Conservation (phyloP, 805 yeast species). For the Spathaspora passalidarum region DNA sequence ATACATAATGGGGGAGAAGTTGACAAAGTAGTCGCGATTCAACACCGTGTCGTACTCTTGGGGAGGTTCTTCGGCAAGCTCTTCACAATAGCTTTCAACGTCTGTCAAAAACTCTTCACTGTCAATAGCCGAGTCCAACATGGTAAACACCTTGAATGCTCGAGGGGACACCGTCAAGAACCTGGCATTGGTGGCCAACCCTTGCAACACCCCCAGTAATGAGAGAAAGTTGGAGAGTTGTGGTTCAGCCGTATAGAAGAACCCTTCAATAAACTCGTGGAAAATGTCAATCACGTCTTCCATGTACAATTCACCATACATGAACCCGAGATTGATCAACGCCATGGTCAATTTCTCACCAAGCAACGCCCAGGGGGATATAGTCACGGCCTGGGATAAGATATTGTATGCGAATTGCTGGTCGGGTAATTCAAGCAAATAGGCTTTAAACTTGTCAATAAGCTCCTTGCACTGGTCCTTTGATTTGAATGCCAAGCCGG, state of each 20-base stretch:
- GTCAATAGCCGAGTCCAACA: conserved; percentile 35
- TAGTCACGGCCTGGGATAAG: conserved; percentile 22
- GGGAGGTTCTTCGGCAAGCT: conserved; percentile 9
- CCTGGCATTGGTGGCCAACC: conserved; percentile 24
- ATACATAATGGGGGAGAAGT: conserved; percentile 35
- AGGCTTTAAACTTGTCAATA: conserved; percentile 42
- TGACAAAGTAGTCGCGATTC: conserved; percentile 24
- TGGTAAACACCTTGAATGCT: conserved; percentile 28
- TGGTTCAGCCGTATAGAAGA: conserved; percentile 19
- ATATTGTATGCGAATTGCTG: conserved; percentile 42
- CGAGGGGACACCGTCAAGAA: conserved; percentile 21
- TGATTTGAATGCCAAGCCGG: conserved; percentile 7
- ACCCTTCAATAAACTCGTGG: conserved; percentile 21
- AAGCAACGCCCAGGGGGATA: conserved; percentile 35
- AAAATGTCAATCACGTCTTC: conserved; percentile 26
- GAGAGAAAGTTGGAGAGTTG: conserved; percentile 33
- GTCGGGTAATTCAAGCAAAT: conserved; percentile 44
- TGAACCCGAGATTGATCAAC: conserved; percentile 26
- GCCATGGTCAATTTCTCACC: conserved; percentile 34
- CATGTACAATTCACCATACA: conserved; percentile 17
- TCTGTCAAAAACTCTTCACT: conserved; percentile 36
- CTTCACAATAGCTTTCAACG: conserved; percentile 29
- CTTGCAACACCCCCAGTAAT: conserved; percentile 32
- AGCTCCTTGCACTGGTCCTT: conserved; percentile 39
- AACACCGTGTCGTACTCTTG: conserved; percentile 15